Evolutionary conservation across 73 alveolate species (phyloP).

Genomic region (Effrenium voratum): DNA sequence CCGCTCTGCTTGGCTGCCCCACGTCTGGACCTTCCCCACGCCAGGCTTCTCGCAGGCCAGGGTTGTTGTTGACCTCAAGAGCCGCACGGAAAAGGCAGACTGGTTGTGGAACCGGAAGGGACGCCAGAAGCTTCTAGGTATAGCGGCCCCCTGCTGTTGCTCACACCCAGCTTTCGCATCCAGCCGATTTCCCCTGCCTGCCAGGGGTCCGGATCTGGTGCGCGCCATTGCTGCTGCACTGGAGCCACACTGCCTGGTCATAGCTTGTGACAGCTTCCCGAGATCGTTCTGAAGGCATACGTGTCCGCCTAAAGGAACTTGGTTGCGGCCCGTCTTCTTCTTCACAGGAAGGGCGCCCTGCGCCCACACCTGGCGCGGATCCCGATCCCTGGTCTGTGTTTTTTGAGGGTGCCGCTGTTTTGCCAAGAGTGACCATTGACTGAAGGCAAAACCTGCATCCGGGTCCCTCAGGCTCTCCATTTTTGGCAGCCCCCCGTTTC

Average conservation of each 20-base stretch:
- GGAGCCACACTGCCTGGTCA: constrained; percentile 17
- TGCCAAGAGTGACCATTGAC: no score
- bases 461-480: no score
- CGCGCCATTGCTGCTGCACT: constrained; percentile 33
- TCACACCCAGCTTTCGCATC: background rate
- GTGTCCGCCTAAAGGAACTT: constrained; percentile 45
- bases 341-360: constrained; percentile 63
- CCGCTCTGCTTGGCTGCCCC: background rate
- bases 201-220: constrained; percentile 57
- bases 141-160: background rate
- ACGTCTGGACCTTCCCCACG: background rate
- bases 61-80: background rate
- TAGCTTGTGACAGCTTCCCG: no score
- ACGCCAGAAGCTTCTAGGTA: background rate
- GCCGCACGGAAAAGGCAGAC: background rate
- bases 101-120: no score
- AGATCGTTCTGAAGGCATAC: background rate
- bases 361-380: no score
- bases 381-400: no score
- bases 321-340: constrained; percentile 64
- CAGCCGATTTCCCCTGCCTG: background rate
- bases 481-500: no score
- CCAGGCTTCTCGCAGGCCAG: constrained; percentile 39
- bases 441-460: no score
- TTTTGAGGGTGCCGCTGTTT: no score